Percentiles rank a stretch among this genome's conserved stretches.
Conservation (phyloP, 345 rosid genomes). For the Rubroshorea leprosula region DNA sequence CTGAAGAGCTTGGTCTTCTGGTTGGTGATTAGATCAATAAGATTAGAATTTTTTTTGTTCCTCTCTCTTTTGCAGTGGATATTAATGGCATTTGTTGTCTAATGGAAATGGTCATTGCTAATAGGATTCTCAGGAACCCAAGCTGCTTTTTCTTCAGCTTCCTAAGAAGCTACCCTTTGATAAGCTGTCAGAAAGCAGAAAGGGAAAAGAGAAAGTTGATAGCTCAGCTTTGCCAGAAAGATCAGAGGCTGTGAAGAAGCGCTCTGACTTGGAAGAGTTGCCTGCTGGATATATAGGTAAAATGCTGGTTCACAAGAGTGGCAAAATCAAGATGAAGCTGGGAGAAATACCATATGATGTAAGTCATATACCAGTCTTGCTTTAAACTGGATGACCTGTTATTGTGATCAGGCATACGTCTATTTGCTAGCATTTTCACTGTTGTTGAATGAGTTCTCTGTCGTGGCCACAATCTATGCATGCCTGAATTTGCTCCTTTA, state of each 20-base stretch:
- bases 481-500: too few species aligned
- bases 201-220: conserved; percentile 37
- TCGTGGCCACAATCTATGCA: background rate
- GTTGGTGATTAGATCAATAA: conserved; percentile 28
- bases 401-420: background rate
- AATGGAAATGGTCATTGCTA: conserved; percentile 16
- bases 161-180: conserved; percentile 52
- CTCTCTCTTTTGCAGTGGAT: too few species aligned
- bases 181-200: conserved; percentile 33
- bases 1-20: conserved; percentile 62
- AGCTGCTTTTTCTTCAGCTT: conserved; percentile 57
- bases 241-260: conserved; percentile 18
- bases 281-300: conserved; percentile 71
- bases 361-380: conserved; percentile 25
- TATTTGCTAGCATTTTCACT: too few species aligned
- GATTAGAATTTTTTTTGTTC: conserved; percentile 1
- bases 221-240: too few species aligned
- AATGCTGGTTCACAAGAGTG: conserved; percentile 77
- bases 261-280: conserved; percentile 39
- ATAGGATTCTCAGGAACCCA: conserved; percentile 43
- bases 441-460: too few species aligned
- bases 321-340: conserved; percentile 70
- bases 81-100: conserved; percentile 7
- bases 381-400: background rate
- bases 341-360: conserved; percentile 73